Evolutionary conservation across 2,329 filamentous ascomycete species (phyloP).

Genomic region (Diaporthe longicolla): DNA sequence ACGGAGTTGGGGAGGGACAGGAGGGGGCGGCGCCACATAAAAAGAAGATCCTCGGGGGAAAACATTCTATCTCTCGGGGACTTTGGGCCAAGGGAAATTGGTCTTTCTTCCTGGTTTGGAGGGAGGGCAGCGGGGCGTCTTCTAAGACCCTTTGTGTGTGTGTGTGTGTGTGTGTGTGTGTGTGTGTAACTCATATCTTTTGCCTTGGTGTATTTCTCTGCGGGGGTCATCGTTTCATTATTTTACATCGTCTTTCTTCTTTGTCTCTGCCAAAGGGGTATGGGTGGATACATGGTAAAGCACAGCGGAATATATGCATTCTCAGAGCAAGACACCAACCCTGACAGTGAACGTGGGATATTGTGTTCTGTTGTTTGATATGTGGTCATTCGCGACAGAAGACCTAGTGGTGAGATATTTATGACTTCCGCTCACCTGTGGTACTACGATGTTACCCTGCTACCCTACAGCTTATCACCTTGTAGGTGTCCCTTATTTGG

Average conservation of each 20-base stretch:
- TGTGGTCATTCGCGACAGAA: neutral
- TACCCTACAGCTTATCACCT: neutral
- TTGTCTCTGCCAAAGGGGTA: constrained; percentile 33
- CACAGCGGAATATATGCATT: constrained; percentile 42
- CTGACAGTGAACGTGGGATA: neutral
- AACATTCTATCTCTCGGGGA: neutral
- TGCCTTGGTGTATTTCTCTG: constrained; percentile 34
- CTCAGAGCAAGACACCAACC: neutral
- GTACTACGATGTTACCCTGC: neutral
- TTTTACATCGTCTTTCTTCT: constrained; percentile 37
- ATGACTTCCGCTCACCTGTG: neutral
- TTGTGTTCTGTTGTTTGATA: neutral
- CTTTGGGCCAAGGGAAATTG: neutral
- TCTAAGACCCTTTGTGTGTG: constrained; percentile 15
- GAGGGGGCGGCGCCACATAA: neutral
- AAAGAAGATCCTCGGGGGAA: neutral
- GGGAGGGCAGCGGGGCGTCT: neutral
- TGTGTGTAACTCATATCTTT: constrained; percentile 24
- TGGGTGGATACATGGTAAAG: constrained; percentile 40
- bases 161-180: neutral
- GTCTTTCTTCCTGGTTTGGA: constrained; percentile 1
- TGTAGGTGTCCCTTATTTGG: neutral
- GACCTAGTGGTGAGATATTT: neutral
- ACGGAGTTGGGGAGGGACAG: constrained; percentile 18
- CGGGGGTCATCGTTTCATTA: constrained; percentile 35